Conservation (phyloP, 1,284 basidiomycete genomes). For the Boletus hoseneyae region DNA sequence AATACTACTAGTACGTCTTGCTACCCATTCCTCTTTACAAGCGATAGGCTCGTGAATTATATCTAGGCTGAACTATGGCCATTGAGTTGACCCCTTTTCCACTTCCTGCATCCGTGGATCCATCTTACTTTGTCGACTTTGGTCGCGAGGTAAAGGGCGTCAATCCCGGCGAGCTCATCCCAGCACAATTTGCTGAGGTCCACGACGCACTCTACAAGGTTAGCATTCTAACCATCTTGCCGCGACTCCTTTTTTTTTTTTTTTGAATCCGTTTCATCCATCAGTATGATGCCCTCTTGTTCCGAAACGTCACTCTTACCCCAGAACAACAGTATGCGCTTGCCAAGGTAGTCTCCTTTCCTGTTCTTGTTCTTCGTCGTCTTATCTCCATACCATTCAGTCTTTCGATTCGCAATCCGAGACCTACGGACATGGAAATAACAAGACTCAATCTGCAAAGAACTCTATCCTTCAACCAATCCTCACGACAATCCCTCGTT, state of each 20-base stretch:
- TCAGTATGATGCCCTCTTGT: conserved; percentile 73
- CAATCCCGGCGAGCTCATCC: conserved; percentile 52
- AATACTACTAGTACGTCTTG: too few relatives aligned
- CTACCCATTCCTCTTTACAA: too few relatives aligned
- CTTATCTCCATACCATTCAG: conserved; percentile 31
- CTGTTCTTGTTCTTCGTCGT: neutral
- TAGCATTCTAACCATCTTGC: conserved; percentile 21
- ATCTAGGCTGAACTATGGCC: conserved; percentile 39
- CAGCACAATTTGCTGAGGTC: conserved; percentile 57
- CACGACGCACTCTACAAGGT: conserved; percentile 68
- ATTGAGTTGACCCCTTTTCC: conserved; percentile 56
- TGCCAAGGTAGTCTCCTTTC: conserved; percentile 56
- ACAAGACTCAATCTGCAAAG: conserved; percentile 68
- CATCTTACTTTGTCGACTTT: conserved; percentile 56
- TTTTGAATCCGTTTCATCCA: conserved; percentile 3
- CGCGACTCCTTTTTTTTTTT: conserved; percentile 4
- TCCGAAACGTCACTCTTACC: conserved; percentile 63
- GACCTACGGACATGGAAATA: conserved; percentile 81
- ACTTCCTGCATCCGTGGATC: conserved; percentile 56
- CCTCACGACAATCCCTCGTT: conserved; percentile 82
- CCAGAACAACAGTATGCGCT: conserved; percentile 83
- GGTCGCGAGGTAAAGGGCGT: conserved; percentile 64
- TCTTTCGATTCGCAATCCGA: conserved; percentile 72
- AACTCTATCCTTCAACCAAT: conserved; percentile 82
- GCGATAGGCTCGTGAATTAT: too few relatives aligned